Percentiles rank a stretch among this genome's conserved stretches.
phyloP scores from a whole-genome alignment of 1,284 basidiomycete species.

The Boletellus sp. region DNA sequence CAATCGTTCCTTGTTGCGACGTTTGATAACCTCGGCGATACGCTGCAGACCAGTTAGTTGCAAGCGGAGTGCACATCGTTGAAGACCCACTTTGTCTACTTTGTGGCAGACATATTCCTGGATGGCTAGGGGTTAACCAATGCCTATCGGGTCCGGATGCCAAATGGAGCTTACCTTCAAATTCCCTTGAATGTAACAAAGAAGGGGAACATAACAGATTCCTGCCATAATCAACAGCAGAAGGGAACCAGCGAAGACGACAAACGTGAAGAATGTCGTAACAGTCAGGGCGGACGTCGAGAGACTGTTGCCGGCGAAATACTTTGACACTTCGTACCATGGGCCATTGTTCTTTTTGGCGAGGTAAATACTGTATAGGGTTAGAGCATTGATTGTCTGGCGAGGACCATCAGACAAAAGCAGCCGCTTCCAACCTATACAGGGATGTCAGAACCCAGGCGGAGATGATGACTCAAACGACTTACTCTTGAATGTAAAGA shows the following conservation, averaged over 20 bases:
- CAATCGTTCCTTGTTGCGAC: conserved; percentile 84
- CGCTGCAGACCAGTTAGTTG: conserved; percentile 47
- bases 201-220: conserved; percentile 86
- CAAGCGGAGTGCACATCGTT: neutral
- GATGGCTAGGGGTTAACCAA: conserved; percentile 9
- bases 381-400: conserved; percentile 94
- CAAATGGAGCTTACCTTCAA: conserved; percentile 60
- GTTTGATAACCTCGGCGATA: conserved; percentile 90
- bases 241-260: conserved; percentile 83
- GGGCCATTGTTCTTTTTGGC: conserved; percentile 64
- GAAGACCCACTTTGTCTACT: conserved; percentile 79
- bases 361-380: conserved; percentile 88
- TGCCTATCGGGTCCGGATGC: neutral
- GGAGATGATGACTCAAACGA: conserved; percentile 12
- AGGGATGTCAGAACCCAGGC: conserved; percentile 12
- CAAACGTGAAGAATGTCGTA: conserved; percentile 87
- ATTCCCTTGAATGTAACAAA: conserved; percentile 95
- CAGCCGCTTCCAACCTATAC: conserved; percentile 89
- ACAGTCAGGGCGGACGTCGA: conserved; percentile 84
- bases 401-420: conserved; percentile 95
- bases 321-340: conserved; percentile 68
- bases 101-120: conserved; percentile 99
- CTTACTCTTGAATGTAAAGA: conserved; percentile 97
- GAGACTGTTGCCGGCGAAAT: conserved; percentile 64
- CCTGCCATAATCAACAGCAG: conserved; percentile 81